Evolutionary conservation across 306 rosid genomes (phyloP).

Genomic region (Vigna angularis): DNA sequence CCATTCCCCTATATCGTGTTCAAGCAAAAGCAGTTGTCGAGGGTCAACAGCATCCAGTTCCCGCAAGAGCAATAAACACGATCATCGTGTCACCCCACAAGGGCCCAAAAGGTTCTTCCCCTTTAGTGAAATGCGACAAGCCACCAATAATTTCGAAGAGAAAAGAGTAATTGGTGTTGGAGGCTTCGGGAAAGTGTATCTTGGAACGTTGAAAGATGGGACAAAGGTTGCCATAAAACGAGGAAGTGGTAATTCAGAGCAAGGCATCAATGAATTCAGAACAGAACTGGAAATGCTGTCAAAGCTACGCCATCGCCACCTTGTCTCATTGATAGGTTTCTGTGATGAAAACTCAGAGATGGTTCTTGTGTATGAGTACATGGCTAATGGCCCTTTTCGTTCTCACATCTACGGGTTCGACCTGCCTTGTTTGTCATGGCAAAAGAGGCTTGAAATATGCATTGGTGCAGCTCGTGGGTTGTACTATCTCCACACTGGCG

Average conservation of each 20-base stretch:
- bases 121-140: constrained; percentile 58
- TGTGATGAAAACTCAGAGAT: constrained; percentile 85
- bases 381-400: constrained; percentile 85
- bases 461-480: constrained; percentile 89
- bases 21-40: constrained; percentile 49
- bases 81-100: constrained; percentile 45
- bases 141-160: constrained; percentile 73
- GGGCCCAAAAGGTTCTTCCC: constrained; percentile 62
- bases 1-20: constrained; percentile 40
- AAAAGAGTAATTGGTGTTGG: constrained; percentile 79
- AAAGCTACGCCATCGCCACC: constrained; percentile 84
- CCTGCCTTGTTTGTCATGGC: constrained; percentile 71
- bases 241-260: constrained; percentile 73
- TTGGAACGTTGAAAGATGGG: constrained; percentile 74
- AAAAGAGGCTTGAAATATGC: constrained; percentile 83
- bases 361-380: constrained; percentile 87
- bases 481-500: constrained; percentile 93
- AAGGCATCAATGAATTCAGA: constrained; percentile 82
- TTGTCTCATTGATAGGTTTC: constrained; percentile 81
- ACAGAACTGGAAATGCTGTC: constrained; percentile 86
- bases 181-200: constrained; percentile 87
- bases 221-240: constrained; percentile 75
- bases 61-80: constrained; percentile 65
- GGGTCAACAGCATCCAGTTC: constrained; percentile 53
- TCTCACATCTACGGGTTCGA: constrained; percentile 71